These are phyloP conservation scores for Saraca asoca DNA, from an alignment of 331 rosid species.

Conservation along the genomic window DNA sequence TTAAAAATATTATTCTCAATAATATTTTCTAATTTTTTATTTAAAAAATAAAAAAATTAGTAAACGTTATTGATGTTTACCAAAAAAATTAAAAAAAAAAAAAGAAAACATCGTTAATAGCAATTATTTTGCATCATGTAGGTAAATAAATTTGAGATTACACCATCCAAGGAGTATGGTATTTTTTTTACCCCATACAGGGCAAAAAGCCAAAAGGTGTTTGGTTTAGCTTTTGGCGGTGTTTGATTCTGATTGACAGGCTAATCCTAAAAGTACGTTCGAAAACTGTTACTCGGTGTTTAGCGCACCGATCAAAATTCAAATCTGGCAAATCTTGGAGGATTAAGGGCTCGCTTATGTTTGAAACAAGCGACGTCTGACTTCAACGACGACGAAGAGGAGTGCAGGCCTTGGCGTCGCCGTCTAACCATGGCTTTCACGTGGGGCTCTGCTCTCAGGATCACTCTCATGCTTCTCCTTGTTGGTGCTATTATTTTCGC, in stretches of 20 bases:
- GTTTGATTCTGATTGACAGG: background rate
- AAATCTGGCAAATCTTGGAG: conserved; percentile 83
- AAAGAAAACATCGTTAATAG: no score
- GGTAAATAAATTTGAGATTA: no score
- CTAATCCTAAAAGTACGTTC: background rate
- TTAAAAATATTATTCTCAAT: no score
- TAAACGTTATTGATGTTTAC: no score
- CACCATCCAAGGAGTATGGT: no score
- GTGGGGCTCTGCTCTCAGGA: conserved; percentile 73
- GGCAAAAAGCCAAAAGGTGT: no score
- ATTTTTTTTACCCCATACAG: no score
- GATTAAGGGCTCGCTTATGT: conserved; percentile 85
- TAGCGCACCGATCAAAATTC: background rate
- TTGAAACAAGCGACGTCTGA: conserved; percentile 67
- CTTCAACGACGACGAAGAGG: conserved; percentile 61
- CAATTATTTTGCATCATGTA: no score
- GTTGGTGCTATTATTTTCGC: conserved; percentile 63
- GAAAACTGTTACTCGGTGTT: no score
- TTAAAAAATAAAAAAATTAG: no score
- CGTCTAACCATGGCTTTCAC: conserved; percentile 75
- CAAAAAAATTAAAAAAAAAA: no score
- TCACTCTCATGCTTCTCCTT: conserved; percentile 64
- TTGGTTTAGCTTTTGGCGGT: background rate
- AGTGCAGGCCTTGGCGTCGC: conserved; percentile 89
- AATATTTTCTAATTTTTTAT: no score